Percentiles rank a stretch among this genome's conserved stretches.
Conservation (phyloP, 495 filamentous ascomycete species). For the Daldinia grandis region DNA sequence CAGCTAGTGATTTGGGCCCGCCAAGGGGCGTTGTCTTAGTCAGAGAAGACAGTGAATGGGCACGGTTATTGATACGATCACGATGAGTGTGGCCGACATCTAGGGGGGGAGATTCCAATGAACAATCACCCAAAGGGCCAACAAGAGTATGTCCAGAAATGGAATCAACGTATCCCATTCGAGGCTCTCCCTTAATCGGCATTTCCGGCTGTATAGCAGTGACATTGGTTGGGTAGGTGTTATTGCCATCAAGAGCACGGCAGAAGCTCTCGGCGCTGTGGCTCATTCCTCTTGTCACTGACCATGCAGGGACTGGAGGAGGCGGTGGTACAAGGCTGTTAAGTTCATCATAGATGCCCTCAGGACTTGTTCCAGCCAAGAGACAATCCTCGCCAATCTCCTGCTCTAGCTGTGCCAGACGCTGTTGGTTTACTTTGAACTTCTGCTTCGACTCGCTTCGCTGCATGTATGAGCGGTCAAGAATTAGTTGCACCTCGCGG, state of each 20-base stretch:
- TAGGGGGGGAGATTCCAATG: background rate
- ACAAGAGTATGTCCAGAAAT: background rate
- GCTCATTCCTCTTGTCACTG: background rate
- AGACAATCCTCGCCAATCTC: constrained; percentile 24
- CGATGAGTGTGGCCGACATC: background rate
- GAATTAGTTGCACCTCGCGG: background rate
- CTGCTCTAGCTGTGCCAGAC: background rate
- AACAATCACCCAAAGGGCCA: background rate
- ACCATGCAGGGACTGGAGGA: background rate
- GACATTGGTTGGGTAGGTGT: background rate
- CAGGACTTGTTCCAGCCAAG: constrained; percentile 1
- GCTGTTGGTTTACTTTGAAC: background rate
- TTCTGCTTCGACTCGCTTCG: background rate
- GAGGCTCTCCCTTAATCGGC: background rate
- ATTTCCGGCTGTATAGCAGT: background rate
- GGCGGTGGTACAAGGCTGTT: background rate
- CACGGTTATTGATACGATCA: background rate
- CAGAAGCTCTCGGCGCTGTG: background rate
- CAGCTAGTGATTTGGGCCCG: background rate
- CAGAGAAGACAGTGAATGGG: background rate
- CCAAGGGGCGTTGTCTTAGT: too few relatives aligned
- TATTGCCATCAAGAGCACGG: background rate
- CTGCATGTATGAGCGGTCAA: constrained; percentile 4
- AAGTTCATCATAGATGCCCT: constrained; percentile 29
- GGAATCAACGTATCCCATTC: background rate